Evolutionary conservation across 495 filamentous ascomycete species (phyloP), one percentile per base, ranked within the genome.

Genomic region (Penicillium chermesinum): DNA sequence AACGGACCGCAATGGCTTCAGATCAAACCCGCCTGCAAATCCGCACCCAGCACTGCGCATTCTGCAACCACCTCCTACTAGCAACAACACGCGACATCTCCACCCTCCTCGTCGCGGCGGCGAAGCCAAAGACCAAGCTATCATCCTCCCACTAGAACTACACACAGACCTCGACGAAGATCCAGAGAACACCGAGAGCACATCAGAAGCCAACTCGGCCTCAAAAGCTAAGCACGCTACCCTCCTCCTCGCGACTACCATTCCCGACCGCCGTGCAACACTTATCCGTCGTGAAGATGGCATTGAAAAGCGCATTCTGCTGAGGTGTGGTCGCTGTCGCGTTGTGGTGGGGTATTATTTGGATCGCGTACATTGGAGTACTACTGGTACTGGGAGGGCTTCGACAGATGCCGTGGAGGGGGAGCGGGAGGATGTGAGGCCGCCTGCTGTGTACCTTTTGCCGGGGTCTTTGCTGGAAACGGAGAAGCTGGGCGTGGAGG

Each of bases 21-120:
- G 10, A 15, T 4, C 17, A 37, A 38, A 33, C 25, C 43, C 32
- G 42, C 18, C 60, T 66, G 52, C 65, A 64, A 58, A 73, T 81
- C 54, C 70, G 73, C 58, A 86, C 83, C 41, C 84, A 86, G 73
- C 86, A 89, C 71, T 88, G 85, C 74, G 71, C 66, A 34, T 76
- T 83, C 72, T 89, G 86, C 76, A 80, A 72, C 35, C 77, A 84
- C 59, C 81, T 87, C 60, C 69, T 89, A 37, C 72, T 89, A 46
- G 79, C 85, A 14, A 82, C 77, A 38, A 86, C 83, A 3, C 75
- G 81, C 49, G 45, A 59, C 14, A 62, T 88, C 44, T 35, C 64
- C 10, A 30, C 61, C 2, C 80, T 88, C 25, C 82, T 1, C 69
- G 63, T 4, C 82, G 85, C 30, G 43, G 18, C 22, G 47, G 54